Evolutionary conservation across 306 rosid genomes (phyloP), one percentile per base, ranked within the genome.

Genomic region (Casuarina glauca): DNA sequence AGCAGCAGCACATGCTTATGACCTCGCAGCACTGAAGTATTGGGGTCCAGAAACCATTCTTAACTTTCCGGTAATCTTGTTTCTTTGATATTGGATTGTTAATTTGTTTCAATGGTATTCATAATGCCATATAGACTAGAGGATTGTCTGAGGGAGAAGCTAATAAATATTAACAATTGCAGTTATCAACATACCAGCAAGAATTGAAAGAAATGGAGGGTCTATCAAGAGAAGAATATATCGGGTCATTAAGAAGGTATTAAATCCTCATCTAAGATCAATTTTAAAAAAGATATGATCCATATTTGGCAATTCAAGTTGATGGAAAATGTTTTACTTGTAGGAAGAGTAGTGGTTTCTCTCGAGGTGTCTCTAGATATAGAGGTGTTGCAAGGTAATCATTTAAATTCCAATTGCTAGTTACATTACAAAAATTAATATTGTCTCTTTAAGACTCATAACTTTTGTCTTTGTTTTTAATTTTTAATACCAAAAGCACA

Each of bases 1-100:
- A 76, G 91, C 95, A 2, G 98, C 97, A 43, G 98, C 97, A 87
- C 98, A 84, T 89, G 97, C 98, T 62, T 94, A 94, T 90, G 98
- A 94, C 82, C 87, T 92, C 88, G 98, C 98, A 64, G 98, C 98
- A 86, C 88, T 94, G 86, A 94, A 94, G 88, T 94, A 90, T 61
- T 92, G 98, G 98, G 98, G 98, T 78, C 91, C 82, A 69, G 88
- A 87, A 49, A 87, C 97, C 55, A 85, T 88, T 71, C 95, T 94
- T 82, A 94, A 94, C 81, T 92, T 92, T 64, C 92, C 96, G 26
- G 98, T 94, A 89, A 58, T 45, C 58, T 38, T 55, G 13, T 35
- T 60, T 36, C 11, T 45, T 73, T n/a, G 7, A 52, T 53, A 32
- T 19, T 52, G 35, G 17, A 55, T 32, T 38, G 46, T 1, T 17